Evolutionary conservation across 352 stramenopile genomes (phyloP), one percentile per base, ranked within the genome.

Genomic region (Globisporangium okanoganense): DNA sequence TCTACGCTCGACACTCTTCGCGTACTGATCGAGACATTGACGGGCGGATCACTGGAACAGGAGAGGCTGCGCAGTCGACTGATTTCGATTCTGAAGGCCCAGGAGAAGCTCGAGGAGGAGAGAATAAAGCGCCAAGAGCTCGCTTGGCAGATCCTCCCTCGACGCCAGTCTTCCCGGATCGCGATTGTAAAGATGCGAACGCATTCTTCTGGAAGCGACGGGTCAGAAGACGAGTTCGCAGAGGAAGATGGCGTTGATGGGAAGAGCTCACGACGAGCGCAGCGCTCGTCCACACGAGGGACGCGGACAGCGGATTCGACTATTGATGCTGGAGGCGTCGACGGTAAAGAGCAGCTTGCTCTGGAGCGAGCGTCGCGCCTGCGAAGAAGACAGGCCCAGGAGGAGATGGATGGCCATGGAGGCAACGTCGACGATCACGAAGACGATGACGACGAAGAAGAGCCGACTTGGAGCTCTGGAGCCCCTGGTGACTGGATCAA

Each of bases 91-190:
- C 48, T 92, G 33, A 95, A 95, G 63, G 69, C 71, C 22, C 75
- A 92, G 67, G 84, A 94, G 55, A 88, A 85, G 50, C 59, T 82
- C 24, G 76, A 92, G 33, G 67, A 84, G 20, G 66, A 92, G 64
- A 63, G 76, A 20, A 62, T 70, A 10, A 90, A 89, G 56, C 83
- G 90, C 52, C 82, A 85, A 43, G 80, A 92, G 51, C 64, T 90
- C 14, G 67, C 73, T 9, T 94, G 79, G 81, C 85, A 94, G 57
- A 78, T 89, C 29, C 61, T 95, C 33, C 84, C 86, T n/a, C 77
- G 84, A 2, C 76, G 86, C 9, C 80, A 92, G 58, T 95, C 86
- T 25, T 95, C 86, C 33, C 82, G 86, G 9, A 88, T 94, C 29
- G 86, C 86, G 24, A 92, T 93, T 10, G 74, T 74, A 5, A 84